These are phyloP conservation scores for Phytophthora foliorum DNA, from an alignment of 352 stramenopile genomes.

Conservation along the genomic window DNA sequence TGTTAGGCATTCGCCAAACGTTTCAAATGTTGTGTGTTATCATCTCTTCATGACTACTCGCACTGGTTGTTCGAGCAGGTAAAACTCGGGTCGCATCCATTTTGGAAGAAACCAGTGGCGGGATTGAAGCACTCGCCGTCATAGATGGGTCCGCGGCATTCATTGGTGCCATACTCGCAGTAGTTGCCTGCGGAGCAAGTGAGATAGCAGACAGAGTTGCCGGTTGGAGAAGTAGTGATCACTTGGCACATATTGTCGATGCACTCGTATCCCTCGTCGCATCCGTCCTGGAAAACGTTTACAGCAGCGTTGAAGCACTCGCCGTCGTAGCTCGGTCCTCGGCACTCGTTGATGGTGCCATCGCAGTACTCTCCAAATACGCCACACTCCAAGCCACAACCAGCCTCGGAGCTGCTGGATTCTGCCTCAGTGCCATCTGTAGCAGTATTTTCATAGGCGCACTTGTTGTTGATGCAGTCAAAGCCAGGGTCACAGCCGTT, in stretches of 20 bases:
- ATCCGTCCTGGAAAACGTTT: slow-evolving; percentile 18
- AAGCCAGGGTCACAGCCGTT: slow-evolving; percentile 28
- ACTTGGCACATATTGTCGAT: slow-evolving; percentile 22
- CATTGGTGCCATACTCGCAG: slow-evolving; percentile 36
- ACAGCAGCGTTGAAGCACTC: slow-evolving; percentile 39
- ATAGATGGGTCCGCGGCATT: slow-evolving; percentile 29
- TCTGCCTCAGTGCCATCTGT: neutral
- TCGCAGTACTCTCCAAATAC: slow-evolving; percentile 21
- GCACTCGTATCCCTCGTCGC: slow-evolving; percentile 16
- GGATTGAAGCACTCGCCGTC: slow-evolving; percentile 50
- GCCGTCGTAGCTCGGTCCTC: slow-evolving; percentile 6
- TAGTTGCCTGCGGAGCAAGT: slow-evolving; percentile 34
- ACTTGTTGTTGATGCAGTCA: slow-evolving; percentile 32
- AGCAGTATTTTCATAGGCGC: slow-evolving; percentile 10
- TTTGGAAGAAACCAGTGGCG: slow-evolving; percentile 27
- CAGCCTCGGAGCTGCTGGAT: slow-evolving; percentile 2
- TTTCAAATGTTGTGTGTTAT: too few relatives aligned
- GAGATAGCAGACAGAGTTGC: slow-evolving; percentile 19
- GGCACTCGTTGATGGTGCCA: slow-evolving; percentile 9
- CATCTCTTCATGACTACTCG: too few relatives aligned
- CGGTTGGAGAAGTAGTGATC: neutral
- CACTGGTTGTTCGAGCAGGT: neutral
- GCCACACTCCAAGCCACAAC: slow-evolving; percentile 11
- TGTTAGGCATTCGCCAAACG: too few relatives aligned
- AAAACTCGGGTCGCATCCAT: slow-evolving; percentile 29